Evolutionary conservation across 768 basidiomycete genomes (phyloP), one percentile per base, ranked within the genome.

Genomic region (Suillus variegatus): DNA sequence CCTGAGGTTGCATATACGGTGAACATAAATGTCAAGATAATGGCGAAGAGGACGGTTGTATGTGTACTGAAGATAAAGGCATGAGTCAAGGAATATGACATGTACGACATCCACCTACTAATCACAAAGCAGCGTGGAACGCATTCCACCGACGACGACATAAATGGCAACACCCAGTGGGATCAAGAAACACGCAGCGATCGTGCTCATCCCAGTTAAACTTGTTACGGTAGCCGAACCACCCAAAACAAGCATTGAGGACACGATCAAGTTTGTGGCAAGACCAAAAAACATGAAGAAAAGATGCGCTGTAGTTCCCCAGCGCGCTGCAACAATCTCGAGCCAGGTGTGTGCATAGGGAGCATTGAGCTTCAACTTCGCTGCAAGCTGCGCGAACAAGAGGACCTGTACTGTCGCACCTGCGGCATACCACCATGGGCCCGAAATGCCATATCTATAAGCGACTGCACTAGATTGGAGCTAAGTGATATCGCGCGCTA

Each of bases 231-330:
- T 96, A 0, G 95, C 95, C 0, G 92, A 90, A 4, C 91, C 90
- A 7, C 92, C 92, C 12, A 92, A 84, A 67, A 90, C 87, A 35
- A 90, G 80, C 90, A 91, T 93, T 12, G 89, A 92, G 60, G 91
- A 93, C 20, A 95, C 94, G 71, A 96, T 92, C 64, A 97, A 82
- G 75, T 96, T 96, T 41, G 95, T 95, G 3, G 92, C 89, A 9
- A 97, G 80, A n/a, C 92, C 94, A 72, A 97, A 97, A 81, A 93
- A 90, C 82, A 96, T 88, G 82, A 97, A 96, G 8, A 94, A 80
- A 4, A 89, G 64, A 78, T 97, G 96, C 0, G 92, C 94, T 16
- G 82, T 67, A 7, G 76, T 86, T 0, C 95, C 96, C 92, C 94
- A 98, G 13, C 92, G 84, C 1, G 80, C 83, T 2, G 84, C 86